Evolutionary conservation across 352 stramenopile species (phyloP), one percentile per base, ranked within the genome.

Genomic region (Peronospora tabacina): DNA sequence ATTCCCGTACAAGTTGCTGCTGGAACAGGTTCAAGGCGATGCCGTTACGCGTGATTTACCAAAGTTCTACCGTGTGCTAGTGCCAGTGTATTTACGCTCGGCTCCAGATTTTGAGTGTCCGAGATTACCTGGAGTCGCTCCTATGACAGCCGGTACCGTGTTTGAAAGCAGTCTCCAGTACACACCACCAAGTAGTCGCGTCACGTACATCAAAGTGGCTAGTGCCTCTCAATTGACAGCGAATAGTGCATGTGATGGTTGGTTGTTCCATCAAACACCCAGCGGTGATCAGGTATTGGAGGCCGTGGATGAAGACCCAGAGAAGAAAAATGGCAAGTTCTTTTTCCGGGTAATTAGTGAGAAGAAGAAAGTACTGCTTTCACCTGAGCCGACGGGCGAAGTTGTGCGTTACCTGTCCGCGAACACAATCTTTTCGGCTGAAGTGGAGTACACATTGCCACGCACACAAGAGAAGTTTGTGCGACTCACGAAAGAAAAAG

Each of bases 101-200:
- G 81, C 81, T 0, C 81, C 81, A 0, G 81, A 91, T 52, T 83
- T 89, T 33, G 81, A 91, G 44, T 87, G 77, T 16, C 75, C 75
- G 28, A 68, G 81, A 26, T 45, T 91, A 16, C 81, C 79, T 24
- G 77, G 81, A 7, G 75, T 82, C 9, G 65, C 73, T 29, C 70
- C 76, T 7, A 70, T 88, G 41, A 66, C 75, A 0, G 70, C 76
- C 3, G 75, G 78, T 9, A 85, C 64, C n/a, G 77, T 91, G 19
- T 85, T 91, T 33, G 77, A 91, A 54, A 87, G 72, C 45, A 84
- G 61, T 40, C 53, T 91, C 20, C 75, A 87, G 61, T 89, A 91
- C 51, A 88, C 70, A 5, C 77, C 81, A 34, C 81, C 81, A 16
- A 77, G 75, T 12, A 88, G 77, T 47, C 55, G 61, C 9, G 86